phyloP scores from a whole-genome alignment of 2,329 filamentous ascomycete species.

The Calonectria multiphialidica region DNA sequence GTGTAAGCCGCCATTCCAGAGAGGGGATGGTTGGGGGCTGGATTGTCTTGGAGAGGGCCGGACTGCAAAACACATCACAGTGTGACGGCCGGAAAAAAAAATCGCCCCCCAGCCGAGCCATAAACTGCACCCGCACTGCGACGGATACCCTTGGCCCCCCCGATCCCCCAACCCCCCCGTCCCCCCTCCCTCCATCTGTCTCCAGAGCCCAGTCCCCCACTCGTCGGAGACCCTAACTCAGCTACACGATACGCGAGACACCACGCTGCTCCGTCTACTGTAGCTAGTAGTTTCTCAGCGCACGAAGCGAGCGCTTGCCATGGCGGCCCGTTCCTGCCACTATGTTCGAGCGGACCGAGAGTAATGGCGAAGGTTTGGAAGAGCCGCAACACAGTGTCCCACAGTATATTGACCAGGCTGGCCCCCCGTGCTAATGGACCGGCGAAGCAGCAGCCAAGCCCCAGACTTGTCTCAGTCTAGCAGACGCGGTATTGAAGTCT shows the following conservation, averaged over 20 bases:
- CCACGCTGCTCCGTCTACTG: not conserved
- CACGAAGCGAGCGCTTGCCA: not conserved
- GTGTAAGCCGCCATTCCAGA: not conserved
- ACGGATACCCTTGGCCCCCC: not conserved
- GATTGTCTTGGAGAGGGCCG: not conserved
- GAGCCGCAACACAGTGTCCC: not conserved
- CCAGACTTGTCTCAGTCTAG: not conserved
- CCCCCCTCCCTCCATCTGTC: not conserved
- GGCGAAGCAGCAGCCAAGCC: not conserved
- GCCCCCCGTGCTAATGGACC: not conserved
- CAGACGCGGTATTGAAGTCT: not conserved
- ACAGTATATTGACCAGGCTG: not conserved
- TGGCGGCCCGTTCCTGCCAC: not conserved
- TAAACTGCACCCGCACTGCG: too few relatives aligned
- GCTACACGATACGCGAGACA: not conserved
- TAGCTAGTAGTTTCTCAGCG: not conserved
- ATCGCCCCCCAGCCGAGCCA: not conserved
- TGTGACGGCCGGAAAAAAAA: not conserved
- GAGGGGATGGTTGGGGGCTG: not conserved
- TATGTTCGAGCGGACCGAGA: not conserved
- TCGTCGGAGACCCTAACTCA: not conserved
- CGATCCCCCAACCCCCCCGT: too few relatives aligned
- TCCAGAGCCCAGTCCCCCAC: not conserved
- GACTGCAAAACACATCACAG: slow-evolving; percentile 2
- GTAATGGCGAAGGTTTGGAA: not conserved